Evolutionary conservation across 2,329 filamentous ascomycete species (phyloP).

Genomic region (Colletotrichum horii): DNA sequence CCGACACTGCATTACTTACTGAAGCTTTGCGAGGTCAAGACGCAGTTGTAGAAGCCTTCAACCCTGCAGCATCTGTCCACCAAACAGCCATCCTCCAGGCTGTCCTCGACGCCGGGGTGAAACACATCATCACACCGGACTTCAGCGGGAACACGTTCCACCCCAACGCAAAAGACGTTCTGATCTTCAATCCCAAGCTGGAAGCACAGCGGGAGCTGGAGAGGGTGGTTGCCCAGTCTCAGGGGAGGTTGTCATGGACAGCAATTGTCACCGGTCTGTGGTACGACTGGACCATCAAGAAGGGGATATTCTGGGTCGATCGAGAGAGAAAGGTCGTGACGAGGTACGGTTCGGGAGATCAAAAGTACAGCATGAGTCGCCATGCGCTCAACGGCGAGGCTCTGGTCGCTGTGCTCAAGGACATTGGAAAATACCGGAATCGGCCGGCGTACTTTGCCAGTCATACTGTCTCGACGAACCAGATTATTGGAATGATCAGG

Average conservation of each 20-base stretch:
- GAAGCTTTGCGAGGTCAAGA: slow-evolving; percentile 35
- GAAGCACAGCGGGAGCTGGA: slow-evolving; percentile 28
- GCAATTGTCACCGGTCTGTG: slow-evolving; percentile 24
- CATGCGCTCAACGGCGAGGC: slow-evolving; percentile 10
- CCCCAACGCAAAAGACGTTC: slow-evolving; percentile 3
- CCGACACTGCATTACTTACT: slow-evolving; percentile 36
- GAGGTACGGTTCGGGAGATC: slow-evolving; percentile 8
- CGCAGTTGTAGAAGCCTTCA: slow-evolving; percentile 34
- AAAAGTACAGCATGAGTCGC: slow-evolving; percentile 7
- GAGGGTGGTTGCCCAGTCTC: neutral
- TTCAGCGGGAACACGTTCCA: slow-evolving; percentile 27
- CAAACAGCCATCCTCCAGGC: slow-evolving; percentile 24
- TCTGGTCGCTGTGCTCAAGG: neutral
- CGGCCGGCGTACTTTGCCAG: slow-evolving; percentile 7
- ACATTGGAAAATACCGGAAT: neutral
- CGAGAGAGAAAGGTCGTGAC: slow-evolving; percentile 11
- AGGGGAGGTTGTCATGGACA: slow-evolving; percentile 22
- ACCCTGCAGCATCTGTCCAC: slow-evolving; percentile 23
- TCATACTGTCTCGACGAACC: slow-evolving; percentile 8
- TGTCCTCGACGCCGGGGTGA: slow-evolving; percentile 19
- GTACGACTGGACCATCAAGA: slow-evolving; percentile 26
- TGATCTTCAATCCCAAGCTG: slow-evolving; percentile 21
- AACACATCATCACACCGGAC: slow-evolving; percentile 25
- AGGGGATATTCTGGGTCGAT: slow-evolving; percentile 24
- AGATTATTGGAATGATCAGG: neutral